Conservation (phyloP, 352 stramenopile species). For the Phytophthora colocasiae region DNA sequence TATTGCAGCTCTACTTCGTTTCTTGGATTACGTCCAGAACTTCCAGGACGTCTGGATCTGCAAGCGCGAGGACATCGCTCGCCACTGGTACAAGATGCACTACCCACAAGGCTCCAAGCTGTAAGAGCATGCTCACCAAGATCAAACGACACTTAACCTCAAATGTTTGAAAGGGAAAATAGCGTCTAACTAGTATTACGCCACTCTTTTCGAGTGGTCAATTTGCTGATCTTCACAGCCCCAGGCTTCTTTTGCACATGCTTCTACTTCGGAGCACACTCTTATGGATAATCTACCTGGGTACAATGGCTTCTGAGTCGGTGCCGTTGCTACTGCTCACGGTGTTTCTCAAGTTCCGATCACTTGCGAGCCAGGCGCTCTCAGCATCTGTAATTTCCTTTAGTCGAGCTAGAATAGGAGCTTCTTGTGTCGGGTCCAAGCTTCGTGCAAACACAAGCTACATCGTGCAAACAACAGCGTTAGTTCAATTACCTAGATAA, state of each 20-base stretch:
- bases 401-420: constrained; percentile 66
- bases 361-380: constrained; percentile 66
- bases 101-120: constrained; percentile 64
- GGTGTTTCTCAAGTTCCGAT: constrained; percentile 53
- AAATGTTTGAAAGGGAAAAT: constrained; percentile 14
- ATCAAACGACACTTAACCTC: too few relatives aligned
- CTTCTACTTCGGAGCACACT: constrained; percentile 10
- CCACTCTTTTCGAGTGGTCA: constrained; percentile 26
- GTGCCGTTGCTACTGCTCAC: constrained; percentile 25
- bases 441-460: constrained; percentile 82
- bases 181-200: constrained; percentile 44
- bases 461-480: constrained; percentile 11
- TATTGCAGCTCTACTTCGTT: constrained; percentile 91
- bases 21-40: constrained; percentile 93
- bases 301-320: constrained; percentile 47
- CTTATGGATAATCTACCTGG: constrained; percentile 35
- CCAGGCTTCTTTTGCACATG: constrained; percentile 22
- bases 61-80: constrained; percentile 93
- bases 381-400: constrained; percentile 78
- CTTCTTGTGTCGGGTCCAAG: constrained; percentile 71
- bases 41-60: constrained; percentile 95
- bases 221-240: constrained; percentile 19
- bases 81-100: constrained; percentile 95
- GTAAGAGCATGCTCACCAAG: constrained; percentile 24
- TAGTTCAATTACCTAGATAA: not conserved